Conservation (phyloP, 108 stramenopile genomes). For the Hondaea fermentalgiana region DNA sequence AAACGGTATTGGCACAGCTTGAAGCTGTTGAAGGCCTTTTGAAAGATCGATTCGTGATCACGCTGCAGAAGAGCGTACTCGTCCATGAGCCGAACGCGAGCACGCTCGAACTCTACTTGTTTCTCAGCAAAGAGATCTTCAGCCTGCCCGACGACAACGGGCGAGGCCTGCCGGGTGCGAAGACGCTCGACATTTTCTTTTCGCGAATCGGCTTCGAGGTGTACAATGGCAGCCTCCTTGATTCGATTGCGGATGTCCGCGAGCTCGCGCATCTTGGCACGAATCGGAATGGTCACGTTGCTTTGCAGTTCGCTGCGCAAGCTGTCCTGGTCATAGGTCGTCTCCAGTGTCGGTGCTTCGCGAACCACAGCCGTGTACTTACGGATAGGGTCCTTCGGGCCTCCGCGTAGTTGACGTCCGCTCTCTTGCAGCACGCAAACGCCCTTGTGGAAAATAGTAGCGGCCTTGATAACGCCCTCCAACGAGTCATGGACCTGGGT, state of each 20-base stretch:
- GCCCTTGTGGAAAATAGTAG: neutral
- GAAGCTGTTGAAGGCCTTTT: slow-evolving; percentile 9
- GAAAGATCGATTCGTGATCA: neutral
- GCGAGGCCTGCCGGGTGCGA: neutral
- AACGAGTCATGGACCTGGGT: neutral
- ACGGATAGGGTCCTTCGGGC: neutral
- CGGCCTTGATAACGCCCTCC: neutral
- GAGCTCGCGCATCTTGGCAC: slow-evolving; percentile 5
- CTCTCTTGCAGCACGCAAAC: slow-evolving; percentile 10
- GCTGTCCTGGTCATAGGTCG: neutral
- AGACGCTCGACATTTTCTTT: neutral
- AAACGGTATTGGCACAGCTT: neutral
- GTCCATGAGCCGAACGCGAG: slow-evolving; percentile 2
- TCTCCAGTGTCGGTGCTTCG: neutral
- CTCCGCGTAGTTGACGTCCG: neutral
- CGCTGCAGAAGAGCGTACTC: slow-evolving; percentile 3
- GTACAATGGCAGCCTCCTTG: neutral
- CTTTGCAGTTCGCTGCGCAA: neutral
- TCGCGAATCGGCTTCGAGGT: neutral
- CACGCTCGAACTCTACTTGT: neutral
- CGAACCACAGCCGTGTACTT: neutral
- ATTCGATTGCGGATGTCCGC: neutral
- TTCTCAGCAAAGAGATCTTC: neutral
- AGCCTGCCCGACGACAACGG: neutral
- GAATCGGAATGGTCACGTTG: neutral